A percentile compares a stretch with the other conserved stretches of the same genome.
phyloP scores from a whole-genome alignment of 2,329 filamentous ascomycete species.

The Scedosporium aurantiacum region DNA sequence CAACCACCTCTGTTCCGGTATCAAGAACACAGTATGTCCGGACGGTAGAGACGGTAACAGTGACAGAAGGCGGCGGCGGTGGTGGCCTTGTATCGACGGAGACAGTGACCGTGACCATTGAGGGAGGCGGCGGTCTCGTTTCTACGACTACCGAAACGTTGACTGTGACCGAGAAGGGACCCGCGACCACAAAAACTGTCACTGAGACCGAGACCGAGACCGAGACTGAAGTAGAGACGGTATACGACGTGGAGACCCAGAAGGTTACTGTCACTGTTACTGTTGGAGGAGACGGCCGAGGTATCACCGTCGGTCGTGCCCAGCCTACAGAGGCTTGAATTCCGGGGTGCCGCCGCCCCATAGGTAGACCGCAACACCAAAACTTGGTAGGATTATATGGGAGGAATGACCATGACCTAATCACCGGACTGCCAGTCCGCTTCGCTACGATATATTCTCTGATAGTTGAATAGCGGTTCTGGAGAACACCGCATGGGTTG shows the following conservation, averaged over 20 bases:
- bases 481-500: no score
- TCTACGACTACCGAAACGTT: not conserved
- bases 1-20: not conserved
- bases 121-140: not conserved
- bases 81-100: not conserved
- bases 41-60: not conserved
- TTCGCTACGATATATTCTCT: no score
- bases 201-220: not conserved
- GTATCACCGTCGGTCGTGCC: not conserved
- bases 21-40: not conserved
- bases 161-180: not conserved
- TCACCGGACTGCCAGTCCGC: no score
- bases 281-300: not conserved
- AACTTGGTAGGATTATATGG: not conserved
- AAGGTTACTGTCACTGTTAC: not conserved
- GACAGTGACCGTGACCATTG: not conserved
- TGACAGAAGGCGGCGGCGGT: not conserved
- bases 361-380: not conserved
- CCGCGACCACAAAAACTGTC: not conserved
- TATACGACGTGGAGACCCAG: not conserved
- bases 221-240: not conserved
- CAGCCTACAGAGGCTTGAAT: not conserved
- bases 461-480: no score
- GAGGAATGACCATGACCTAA: not conserved
- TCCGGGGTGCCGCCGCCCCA: not conserved